Evolutionary conservation across 2,329 filamentous ascomycete species (phyloP), one percentile per base, ranked within the genome.

Genomic region (Mollisiaceae sp.): DNA sequence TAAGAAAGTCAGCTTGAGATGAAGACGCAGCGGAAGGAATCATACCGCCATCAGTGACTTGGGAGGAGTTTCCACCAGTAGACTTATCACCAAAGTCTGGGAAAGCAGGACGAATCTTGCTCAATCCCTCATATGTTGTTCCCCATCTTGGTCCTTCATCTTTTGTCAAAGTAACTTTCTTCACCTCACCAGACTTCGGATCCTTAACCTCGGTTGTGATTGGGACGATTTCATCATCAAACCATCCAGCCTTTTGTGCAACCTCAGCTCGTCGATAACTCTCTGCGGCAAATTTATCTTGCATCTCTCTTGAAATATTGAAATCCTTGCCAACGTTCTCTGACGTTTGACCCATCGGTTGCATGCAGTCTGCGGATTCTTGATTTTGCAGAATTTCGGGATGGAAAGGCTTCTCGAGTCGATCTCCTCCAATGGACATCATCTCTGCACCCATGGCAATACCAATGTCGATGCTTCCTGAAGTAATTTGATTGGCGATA

Each of bases 271-370:
- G 86, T 70, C 89, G 86, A 83, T 93, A 99, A 55, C 90, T 93
- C 82, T 96, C 93, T 11, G 91, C 91, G 0, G 95, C 92, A 78
- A 89, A 98, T 71, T 85, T 82, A 79, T 99, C 95, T 81, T 98
- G 92, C 77, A 82, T 81, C 76, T 94, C 89, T 67, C 95, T 87
- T 1, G 87, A 81, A 77, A 99, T 89, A 76, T 90, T 87, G 79
- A 98, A 98, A 81, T 98, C 95, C 58, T 88, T 88, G 73, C 90
- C 93, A 35, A 99, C 93, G 77, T 98, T 98, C 83, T 99, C 95
- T 66, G 91, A 94, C 2, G 95, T 99, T 87, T 97, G 96, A 24
- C 95, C 95, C 95, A 99, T 99, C 71, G 94, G 91, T 84, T 93
- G 87, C 87, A 94, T 87, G 84, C 93, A 95, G 81, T 98, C 94